A percentile compares a stretch with the other conserved stretches of the same genome.
These are phyloP conservation scores for Hirschfeldia incana DNA, from an alignment of 345 rosid species.

Conservation along the genomic window DNA sequence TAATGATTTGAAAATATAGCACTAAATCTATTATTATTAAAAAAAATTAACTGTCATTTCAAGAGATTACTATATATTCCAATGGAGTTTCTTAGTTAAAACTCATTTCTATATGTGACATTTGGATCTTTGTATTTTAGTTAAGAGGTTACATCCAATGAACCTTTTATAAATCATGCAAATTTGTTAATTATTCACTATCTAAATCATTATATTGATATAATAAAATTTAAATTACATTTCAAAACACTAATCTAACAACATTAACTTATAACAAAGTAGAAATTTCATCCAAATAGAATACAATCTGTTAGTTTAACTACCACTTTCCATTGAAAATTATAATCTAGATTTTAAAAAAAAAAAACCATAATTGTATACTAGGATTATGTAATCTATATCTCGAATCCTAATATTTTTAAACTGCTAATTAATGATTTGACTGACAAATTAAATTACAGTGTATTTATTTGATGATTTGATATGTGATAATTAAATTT, in stretches of 20 bases:
- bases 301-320: background rate
- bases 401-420: background rate
- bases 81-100: no score
- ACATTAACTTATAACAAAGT: background rate
- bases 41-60: no score
- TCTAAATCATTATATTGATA: no score
- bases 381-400: background rate
- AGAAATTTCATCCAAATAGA: background rate
- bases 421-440: background rate
- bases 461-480: background rate
- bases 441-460: background rate
- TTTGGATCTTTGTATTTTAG: background rate
- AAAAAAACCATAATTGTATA: background rate
- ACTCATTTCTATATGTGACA: background rate
- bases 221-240: no score
- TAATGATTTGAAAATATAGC: no score
- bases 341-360: background rate
- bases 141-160: background rate
- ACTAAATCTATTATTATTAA: no score
- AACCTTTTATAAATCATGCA: background rate
- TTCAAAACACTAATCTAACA: background rate
- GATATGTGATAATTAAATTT: background rate
- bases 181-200: background rate
- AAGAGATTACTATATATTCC: no score
- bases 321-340: background rate